phyloP scores from a whole-genome alignment of 495 filamentous ascomycete genomes.

The Polyplosphaeria fusca region DNA sequence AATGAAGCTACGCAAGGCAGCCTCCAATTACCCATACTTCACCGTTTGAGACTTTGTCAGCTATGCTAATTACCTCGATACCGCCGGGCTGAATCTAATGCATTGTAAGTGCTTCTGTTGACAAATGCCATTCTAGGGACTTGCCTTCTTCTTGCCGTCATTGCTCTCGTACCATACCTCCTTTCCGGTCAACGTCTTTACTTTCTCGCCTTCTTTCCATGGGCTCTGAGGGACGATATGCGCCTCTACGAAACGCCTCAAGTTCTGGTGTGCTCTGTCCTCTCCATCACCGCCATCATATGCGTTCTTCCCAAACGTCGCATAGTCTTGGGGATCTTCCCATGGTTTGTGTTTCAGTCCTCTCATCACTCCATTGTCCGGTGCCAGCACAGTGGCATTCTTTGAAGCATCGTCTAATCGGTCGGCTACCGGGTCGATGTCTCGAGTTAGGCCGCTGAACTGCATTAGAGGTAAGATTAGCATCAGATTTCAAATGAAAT shows the following conservation, averaged over 20 bases:
- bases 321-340: conserved; percentile 85
- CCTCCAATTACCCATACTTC: conserved; percentile 58
- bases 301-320: conserved; percentile 64
- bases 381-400: conserved; percentile 90
- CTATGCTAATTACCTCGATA: conserved; percentile 69
- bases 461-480: too few relatives aligned
- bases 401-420: conserved; percentile 65
- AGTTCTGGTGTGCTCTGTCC: conserved; percentile 73
- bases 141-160: conserved; percentile 67
- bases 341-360: conserved; percentile 85
- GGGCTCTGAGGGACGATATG: conserved; percentile 76
- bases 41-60: conserved; percentile 74
- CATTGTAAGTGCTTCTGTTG: conserved; percentile 1
- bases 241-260: conserved; percentile 80
- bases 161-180: conserved; percentile 79
- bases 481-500: too few relatives aligned
- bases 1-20: conserved; percentile 25
- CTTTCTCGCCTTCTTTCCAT: conserved; percentile 74
- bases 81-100: conserved; percentile 72
- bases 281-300: conserved; percentile 78
- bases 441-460: conserved; percentile 83
- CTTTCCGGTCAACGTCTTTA: conserved; percentile 64
- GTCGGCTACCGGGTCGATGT: conserved; percentile 66
- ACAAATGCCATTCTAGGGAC: conserved; percentile 31
- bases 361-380: conserved; percentile 76